Evolutionary conservation across 495 filamentous ascomycete genomes (phyloP), one percentile per base, ranked within the genome.

Genomic region (Penicillium salamii): DNA sequence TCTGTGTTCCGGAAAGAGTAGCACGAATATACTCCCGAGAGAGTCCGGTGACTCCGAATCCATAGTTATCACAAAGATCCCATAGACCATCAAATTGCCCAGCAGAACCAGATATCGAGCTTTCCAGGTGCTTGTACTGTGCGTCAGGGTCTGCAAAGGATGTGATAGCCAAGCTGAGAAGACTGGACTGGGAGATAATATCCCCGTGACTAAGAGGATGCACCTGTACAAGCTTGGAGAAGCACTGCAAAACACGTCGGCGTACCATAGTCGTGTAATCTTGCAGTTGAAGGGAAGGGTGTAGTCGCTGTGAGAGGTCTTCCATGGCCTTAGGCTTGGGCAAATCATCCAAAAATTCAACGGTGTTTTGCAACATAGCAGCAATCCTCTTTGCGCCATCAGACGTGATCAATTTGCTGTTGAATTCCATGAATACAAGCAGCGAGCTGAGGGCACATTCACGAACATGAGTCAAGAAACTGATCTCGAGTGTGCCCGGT

Each of bases 341-440:
- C 6, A 97, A 69, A 38, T 84, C 85, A 63, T 86, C 88, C 12
- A 97, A 71, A 53, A 96, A 99, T 3, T 85, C 82, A 2, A 89
- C 87, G 1, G 92, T 96, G 58, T 95, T 96, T 66, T 97, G 91
- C n/a, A 99, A 76, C 90, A 97, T 93, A 0, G 82, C 79, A 18
- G 90, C 87, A 54, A 97, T 88, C 35, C 93, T 80, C 67, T 89
- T 93, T n/a, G 91, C 92, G 34, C 96, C 90, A 68, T 99, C 93
- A 3, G 88, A 83, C 0, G 93, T 97, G 50, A 99, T 77, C 23
- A 99, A 77, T 46, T 88, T 85, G 65, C 86, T 88, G 63, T 99
- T 97, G 78, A 89, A 97, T 55, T 95, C 84, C 47, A 99, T 81
- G 63, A 99, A 99, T 0, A 90, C 86, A 41, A 96, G 73, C 43